Conservation (phyloP, 345 rosid genomes). For the Hypericum perforatum region DNA sequence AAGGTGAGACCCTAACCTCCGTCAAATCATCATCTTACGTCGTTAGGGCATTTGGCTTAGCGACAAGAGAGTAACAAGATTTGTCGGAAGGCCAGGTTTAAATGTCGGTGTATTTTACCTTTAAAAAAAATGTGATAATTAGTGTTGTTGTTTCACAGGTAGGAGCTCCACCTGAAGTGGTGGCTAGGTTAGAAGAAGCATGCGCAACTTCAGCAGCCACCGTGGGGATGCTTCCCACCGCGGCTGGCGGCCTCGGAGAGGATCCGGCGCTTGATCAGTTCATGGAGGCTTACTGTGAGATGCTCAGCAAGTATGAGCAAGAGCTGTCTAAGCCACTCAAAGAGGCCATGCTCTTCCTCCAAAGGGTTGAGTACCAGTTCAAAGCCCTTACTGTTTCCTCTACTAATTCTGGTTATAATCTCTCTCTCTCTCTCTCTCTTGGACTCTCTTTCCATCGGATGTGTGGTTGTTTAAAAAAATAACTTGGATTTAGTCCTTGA, state of each 20-base stretch:
- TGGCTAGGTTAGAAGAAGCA: slow-evolving; percentile 68
- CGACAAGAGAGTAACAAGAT: not conserved
- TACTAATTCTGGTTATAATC: slow-evolving; percentile 40
- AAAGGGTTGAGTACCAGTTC: slow-evolving; percentile 75
- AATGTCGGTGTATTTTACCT: not conserved
- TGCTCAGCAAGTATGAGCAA: slow-evolving; percentile 89
- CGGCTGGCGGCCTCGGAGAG: slow-evolving; percentile 46
- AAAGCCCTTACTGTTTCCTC: slow-evolving; percentile 61
- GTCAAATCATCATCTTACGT: not conserved
- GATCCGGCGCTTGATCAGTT: slow-evolving; percentile 96
- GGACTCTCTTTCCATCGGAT: no score
- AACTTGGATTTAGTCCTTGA: no score
- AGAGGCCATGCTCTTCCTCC: slow-evolving; percentile 86
- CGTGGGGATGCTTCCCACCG: slow-evolving; percentile 20
- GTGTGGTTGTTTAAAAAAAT: no score
- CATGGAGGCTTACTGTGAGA: slow-evolving; percentile 99
- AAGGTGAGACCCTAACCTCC: slow-evolving; percentile 40
- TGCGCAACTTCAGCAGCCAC: slow-evolving; percentile 48
- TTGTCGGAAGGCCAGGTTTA: not conserved
- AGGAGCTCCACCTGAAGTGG: slow-evolving; percentile 92
- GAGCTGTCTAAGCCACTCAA: slow-evolving; percentile 93
- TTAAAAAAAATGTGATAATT: slow-evolving; percentile 17
- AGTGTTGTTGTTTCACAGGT: slow-evolving; percentile 37
- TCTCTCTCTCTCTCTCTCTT: slow-evolving; percentile 4
- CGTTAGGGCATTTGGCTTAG: not conserved